These are phyloP conservation scores for Cladophialophora carrionii DNA, from an alignment of 2,329 filamentous ascomycete species.

Conservation along the genomic window DNA sequence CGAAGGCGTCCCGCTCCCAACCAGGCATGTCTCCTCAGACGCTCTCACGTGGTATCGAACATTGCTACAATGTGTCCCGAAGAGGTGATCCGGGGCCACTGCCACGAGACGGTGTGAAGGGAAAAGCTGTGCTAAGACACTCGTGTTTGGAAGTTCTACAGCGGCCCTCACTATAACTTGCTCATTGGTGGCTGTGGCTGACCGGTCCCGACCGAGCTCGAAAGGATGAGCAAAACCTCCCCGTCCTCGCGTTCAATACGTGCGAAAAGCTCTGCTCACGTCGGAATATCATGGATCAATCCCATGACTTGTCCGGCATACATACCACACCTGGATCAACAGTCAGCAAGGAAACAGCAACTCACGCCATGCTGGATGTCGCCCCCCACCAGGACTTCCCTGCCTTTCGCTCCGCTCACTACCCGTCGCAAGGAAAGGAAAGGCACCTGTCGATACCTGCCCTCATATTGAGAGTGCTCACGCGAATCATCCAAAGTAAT, in stretches of 20 bases:
- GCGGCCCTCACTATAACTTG: slow-evolving; percentile 27
- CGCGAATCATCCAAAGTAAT: slow-evolving; percentile 3
- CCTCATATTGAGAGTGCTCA: neutral
- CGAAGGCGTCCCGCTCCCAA: no score
- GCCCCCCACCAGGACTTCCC: slow-evolving; percentile 90
- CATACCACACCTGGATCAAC: slow-evolving; percentile 68
- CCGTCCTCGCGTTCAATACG: slow-evolving; percentile 79
- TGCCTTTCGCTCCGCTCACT: slow-evolving; percentile 86
- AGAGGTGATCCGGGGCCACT: no score
- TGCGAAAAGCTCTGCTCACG: slow-evolving; percentile 66
- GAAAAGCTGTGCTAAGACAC: neutral
- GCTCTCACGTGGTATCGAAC: no score
- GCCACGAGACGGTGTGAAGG: no score
- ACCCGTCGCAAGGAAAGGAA: neutral
- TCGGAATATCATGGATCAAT: slow-evolving; percentile 68
- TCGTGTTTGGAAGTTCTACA: no score
- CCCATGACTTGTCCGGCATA: slow-evolving; percentile 95
- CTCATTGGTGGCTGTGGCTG: slow-evolving; percentile 29
- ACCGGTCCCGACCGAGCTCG: slow-evolving; percentile 60
- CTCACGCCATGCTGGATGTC: slow-evolving; percentile 83
- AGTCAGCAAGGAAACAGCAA: slow-evolving; percentile 6
- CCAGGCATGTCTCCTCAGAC: no score
- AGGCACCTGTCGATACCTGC: neutral
- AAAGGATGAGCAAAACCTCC: slow-evolving; percentile 44
- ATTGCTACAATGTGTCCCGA: no score